Base-by-base conservation (phyloP, 1,139 yeast species). In the Debaryomycetaceae sp. region DNA sequence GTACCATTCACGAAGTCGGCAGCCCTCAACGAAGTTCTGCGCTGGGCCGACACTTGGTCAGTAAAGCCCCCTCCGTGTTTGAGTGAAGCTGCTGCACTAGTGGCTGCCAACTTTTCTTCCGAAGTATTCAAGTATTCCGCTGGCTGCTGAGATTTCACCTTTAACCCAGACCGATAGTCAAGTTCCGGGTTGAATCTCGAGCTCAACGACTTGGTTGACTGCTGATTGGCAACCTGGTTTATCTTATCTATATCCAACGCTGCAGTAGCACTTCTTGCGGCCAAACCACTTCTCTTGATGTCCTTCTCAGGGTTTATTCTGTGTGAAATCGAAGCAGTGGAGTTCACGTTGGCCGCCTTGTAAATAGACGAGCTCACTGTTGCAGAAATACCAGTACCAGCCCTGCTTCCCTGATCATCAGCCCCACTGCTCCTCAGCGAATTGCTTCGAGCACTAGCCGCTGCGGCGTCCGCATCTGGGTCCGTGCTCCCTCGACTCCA, bases 1-100 rank as follows among this genome's bases (percentile, higher is more conserved):
- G 72, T 70, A 33, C 75, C 70, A 46, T 78, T 80, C 39, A 79
- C 76, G 34, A 80, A 65, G 35, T 70, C 73, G 16, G 51, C 49
- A 7, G 78, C 75, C 43, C 56, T 58, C 48, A 71, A 70, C 7
- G 71, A 53, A 22, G 61, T 42, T 46, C 71, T 58, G 32, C 61
- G 55, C 39, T 61, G 65, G 18, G 56, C 31, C 4, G 67, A 53
- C 11, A 55, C 61, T 15, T 51, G 54, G 46, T 53, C 52, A 17
- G 63, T 44, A 15, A 28, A 35, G 44, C 56, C 53, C 7, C 59
- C 55, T 28, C 68, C 68, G 39, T 59, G 64, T 43, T 57, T 58
- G 50, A 66, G 56, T 3, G 67, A 58, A 13, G 71, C 70, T 26
- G 70, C 66, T 30, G 74, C 70, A 16, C 66, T 63, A 33, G 61